These are phyloP conservation scores for Coemansia asiatica DNA, from an alignment of 192 early-diverging fungal genomes.

Conservation along the genomic window DNA sequence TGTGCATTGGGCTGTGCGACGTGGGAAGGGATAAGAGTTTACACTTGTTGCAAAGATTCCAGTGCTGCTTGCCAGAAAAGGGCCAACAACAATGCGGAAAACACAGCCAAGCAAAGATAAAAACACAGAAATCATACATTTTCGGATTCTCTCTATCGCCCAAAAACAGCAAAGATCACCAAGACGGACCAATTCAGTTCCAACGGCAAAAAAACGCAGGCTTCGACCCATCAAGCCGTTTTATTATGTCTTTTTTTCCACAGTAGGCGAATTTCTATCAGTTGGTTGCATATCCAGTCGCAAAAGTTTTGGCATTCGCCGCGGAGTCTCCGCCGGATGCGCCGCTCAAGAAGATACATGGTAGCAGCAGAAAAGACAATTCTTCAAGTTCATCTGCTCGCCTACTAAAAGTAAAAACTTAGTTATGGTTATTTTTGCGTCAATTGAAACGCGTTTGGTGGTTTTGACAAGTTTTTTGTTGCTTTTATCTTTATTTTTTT, in stretches of 20 bases:
- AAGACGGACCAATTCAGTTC: background rate
- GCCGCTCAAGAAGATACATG: background rate
- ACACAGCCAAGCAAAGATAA: background rate
- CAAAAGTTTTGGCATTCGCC: background rate
- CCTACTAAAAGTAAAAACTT: no score
- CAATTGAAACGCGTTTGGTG: no score
- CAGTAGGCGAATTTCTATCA: background rate
- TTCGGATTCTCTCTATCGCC: background rate
- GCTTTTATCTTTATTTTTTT: no score
- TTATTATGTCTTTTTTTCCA: background rate
- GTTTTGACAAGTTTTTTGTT: no score
- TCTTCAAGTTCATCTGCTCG: background rate
- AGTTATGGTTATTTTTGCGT: no score
- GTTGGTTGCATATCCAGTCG: background rate
- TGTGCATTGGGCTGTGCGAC: background rate
- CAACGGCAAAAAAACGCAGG: no score
- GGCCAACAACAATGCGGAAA: constrained; percentile 2
- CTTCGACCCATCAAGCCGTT: background rate
- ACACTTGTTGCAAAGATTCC: background rate
- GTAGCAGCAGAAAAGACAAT: background rate
- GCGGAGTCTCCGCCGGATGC: background rate
- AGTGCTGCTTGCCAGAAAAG: background rate
- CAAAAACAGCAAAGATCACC: background rate
- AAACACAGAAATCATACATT: no score
- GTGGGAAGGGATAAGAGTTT: background rate